phyloP scores from a whole-genome alignment of 768 basidiomycete species.

The Saitozyma podzolica region DNA sequence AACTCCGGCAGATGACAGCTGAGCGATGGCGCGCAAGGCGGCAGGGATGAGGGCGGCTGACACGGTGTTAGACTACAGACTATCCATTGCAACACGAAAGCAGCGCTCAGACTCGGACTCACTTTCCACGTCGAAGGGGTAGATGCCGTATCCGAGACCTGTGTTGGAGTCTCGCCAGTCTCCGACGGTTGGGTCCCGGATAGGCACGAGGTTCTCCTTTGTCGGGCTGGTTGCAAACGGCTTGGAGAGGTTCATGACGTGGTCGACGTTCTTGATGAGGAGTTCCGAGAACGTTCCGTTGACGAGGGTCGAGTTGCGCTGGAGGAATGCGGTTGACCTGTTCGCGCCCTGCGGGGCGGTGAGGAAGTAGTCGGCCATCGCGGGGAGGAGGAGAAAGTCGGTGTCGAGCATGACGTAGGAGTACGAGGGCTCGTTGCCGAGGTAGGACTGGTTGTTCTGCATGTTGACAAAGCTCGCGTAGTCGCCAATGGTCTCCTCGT shows the following conservation, averaged over 20 bases:
- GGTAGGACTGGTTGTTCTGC: slow-evolving; percentile 51
- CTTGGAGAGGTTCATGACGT: slow-evolving; percentile 54
- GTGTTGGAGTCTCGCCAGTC: slow-evolving; percentile 58
- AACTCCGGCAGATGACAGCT: slow-evolving; percentile 48
- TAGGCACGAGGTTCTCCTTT: slow-evolving; percentile 51
- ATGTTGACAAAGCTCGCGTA: slow-evolving; percentile 57
- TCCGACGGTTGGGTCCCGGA: slow-evolving; percentile 56
- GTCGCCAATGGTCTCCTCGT: slow-evolving; percentile 55
- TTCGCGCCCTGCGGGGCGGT: slow-evolving; percentile 56
- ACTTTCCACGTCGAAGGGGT: slow-evolving; percentile 57
- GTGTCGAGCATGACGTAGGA: slow-evolving; percentile 56
- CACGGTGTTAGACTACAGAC: neutral
- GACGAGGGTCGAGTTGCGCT: slow-evolving; percentile 53
- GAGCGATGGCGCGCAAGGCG: slow-evolving; percentile 54
- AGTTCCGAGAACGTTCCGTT: slow-evolving; percentile 56
- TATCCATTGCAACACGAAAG: neutral
- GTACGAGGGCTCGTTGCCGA: slow-evolving; percentile 55
- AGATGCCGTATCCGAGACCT: slow-evolving; percentile 56
- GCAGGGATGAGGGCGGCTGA: slow-evolving; percentile 55
- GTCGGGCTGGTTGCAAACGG: slow-evolving; percentile 53
- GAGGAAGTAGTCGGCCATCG: slow-evolving; percentile 56
- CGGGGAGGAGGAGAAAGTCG: slow-evolving; percentile 56
- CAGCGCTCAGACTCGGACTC: slow-evolving; percentile 3
- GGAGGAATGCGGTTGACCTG: slow-evolving; percentile 52
- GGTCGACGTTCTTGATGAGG: slow-evolving; percentile 54